These are phyloP conservation scores for Pleurotus salmoneostramineus DNA, from an alignment of 768 basidiomycete genomes.

Conservation along the genomic window DNA sequence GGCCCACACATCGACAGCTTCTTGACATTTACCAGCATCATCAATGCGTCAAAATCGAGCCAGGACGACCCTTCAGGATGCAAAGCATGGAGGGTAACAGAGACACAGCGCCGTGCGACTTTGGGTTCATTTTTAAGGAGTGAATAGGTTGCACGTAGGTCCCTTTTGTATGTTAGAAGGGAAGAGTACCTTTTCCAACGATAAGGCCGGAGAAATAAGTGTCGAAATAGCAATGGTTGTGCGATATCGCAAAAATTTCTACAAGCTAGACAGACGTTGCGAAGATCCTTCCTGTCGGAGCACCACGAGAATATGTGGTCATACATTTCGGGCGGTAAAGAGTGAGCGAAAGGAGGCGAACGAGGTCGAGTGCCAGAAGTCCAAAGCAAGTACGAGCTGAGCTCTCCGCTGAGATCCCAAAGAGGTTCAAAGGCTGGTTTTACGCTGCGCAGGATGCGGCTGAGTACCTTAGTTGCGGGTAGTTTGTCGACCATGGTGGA, in stretches of 20 bases:
- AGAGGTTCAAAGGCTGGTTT: no score
- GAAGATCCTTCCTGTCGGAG: background rate
- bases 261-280: background rate
- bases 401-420: no score
- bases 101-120: background rate
- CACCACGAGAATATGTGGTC: background rate
- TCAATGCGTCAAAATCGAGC: background rate
- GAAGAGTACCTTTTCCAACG: no score
- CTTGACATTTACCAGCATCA: background rate
- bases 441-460: no score
- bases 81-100: background rate
- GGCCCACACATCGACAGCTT: background rate
- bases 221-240: background rate
- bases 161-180: background rate
- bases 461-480: no score
- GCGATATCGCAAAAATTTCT: background rate
- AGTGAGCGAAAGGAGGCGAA: no score
- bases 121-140: background rate
- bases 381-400: no score
- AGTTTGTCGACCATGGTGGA: no score
- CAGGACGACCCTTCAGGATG: background rate
- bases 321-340: background rate
- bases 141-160: background rate
- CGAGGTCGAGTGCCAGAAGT: no score
- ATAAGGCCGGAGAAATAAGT: background rate